phyloP scores from a whole-genome alignment of 371 early-diverging fungal species.

The Mucor ambiguus region DNA sequence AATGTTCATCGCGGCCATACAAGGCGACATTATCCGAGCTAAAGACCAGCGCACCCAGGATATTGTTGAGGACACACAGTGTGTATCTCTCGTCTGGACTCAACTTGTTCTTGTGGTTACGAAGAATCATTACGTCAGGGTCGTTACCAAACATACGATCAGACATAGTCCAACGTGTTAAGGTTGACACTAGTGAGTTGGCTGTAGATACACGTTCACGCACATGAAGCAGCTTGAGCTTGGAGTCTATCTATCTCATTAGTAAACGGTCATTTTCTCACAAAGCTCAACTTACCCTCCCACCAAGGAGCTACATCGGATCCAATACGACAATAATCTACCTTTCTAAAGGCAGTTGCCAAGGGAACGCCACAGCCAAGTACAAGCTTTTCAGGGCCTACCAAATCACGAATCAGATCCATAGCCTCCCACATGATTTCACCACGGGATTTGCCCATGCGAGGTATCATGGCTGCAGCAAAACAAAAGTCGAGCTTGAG shows the following conservation, averaged over 20 bases:
- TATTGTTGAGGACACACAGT: constrained; percentile 58
- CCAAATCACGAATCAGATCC: constrained; percentile 54
- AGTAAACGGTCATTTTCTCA: background rate
- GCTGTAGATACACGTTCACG: constrained; percentile 63
- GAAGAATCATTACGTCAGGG: constrained; percentile 62
- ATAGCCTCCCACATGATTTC: constrained; percentile 67
- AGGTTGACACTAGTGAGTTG: constrained; percentile 57
- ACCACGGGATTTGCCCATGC: constrained; percentile 56
- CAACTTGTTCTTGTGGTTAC: constrained; percentile 55
- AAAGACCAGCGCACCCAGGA: constrained; percentile 63
- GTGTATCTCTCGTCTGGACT: constrained; percentile 52
- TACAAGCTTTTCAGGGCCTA: constrained; percentile 52
- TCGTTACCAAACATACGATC: constrained; percentile 67
- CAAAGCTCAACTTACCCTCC: constrained; percentile 57
- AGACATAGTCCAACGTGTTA: constrained; percentile 59
- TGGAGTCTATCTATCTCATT: constrained; percentile 33
- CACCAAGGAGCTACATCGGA: constrained; percentile 62
- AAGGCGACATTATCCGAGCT: constrained; percentile 52
- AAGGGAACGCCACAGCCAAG: constrained; percentile 65
- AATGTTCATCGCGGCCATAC: constrained; percentile 49
- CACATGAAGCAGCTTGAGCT: constrained; percentile 55
- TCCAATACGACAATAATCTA: constrained; percentile 65
- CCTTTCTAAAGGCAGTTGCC: constrained; percentile 52
- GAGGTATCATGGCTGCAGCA: constrained; percentile 62
- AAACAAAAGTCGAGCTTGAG: constrained; percentile 64